phyloP scores from a whole-genome alignment of 495 filamentous ascomycete genomes.

The Xanthoparmelia taractica region DNA sequence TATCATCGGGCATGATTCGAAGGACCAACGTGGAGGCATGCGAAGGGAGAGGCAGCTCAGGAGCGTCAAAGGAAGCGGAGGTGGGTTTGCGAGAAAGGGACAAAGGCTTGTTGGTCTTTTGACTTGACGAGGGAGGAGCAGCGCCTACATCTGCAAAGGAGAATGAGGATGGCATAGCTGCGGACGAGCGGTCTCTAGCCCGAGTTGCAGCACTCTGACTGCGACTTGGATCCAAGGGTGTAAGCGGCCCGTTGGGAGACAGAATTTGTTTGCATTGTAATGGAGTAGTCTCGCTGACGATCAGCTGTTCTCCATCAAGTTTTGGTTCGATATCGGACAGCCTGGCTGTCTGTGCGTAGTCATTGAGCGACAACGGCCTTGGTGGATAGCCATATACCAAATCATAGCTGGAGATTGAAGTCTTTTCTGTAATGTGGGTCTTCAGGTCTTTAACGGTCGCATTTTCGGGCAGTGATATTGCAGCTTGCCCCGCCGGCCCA shows the following conservation, averaged over 20 bases:
- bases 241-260: background rate
- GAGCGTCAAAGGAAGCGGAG: slow-evolving; percentile 49
- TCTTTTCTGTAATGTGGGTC: slow-evolving; percentile 46
- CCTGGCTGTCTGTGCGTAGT: slow-evolving; percentile 37
- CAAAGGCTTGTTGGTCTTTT: slow-evolving; percentile 24
- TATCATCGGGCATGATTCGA: slow-evolving; percentile 95
- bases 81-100: slow-evolving; percentile 35
- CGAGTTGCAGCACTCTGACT: background rate
- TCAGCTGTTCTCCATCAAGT: slow-evolving; percentile 74
- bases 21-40: slow-evolving; percentile 64
- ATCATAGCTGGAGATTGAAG: slow-evolving; percentile 49
- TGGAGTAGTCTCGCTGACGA: slow-evolving; percentile 45
- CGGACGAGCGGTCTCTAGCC: background rate
- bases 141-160: slow-evolving; percentile 24
- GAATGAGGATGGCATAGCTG: slow-evolving; percentile 16
- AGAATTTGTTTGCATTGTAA: slow-evolving; percentile 12
- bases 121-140: slow-evolving; percentile 18
- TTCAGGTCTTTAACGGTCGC: slow-evolving; percentile 60
- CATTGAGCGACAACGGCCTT: slow-evolving; percentile 55
- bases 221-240: background rate
- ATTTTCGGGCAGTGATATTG: slow-evolving; percentile 54
- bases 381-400: slow-evolving; percentile 86
- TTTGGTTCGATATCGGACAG: slow-evolving; percentile 54
- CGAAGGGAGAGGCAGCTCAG: slow-evolving; percentile 57
- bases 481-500: slow-evolving; percentile 54